phyloP scores from a whole-genome alignment of 306 rosid genomes.

The Lupinus albus region DNA sequence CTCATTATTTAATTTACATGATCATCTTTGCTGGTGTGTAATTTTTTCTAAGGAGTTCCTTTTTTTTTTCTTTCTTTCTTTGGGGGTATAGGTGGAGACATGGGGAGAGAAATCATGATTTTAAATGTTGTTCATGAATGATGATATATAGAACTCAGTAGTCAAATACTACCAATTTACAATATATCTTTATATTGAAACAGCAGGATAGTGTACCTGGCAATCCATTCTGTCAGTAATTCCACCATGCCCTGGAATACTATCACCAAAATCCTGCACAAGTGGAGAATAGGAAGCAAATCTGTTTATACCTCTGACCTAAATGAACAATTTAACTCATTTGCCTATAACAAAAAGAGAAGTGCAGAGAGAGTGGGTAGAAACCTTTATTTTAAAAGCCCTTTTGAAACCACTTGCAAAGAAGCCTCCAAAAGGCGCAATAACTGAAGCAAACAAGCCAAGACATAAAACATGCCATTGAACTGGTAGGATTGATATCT shows the following conservation, averaged over 20 bases:
- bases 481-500: slow-evolving; percentile 73
- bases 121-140: slow-evolving; percentile 17
- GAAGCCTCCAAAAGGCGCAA: slow-evolving; percentile 99
- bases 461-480: slow-evolving; percentile 90
- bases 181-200: slow-evolving; percentile 28
- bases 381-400: slow-evolving; percentile 95
- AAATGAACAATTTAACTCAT: slow-evolving; percentile 9
- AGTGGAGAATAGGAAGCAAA: slow-evolving; percentile 30
- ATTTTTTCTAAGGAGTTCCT: not conserved
- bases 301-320: slow-evolving; percentile 26
- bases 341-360: slow-evolving; percentile 16
- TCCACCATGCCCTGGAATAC: slow-evolving; percentile 99
- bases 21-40: not conserved
- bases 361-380: slow-evolving; percentile 25
- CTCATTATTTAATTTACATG: slow-evolving; percentile 4
- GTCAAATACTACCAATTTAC: not conserved
- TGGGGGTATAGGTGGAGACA: not conserved
- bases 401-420: slow-evolving; percentile 99
- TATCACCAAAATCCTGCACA: slow-evolving; percentile 92
- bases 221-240: slow-evolving; percentile 99
- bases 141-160: not conserved
- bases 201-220: slow-evolving; percentile 62
- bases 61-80: not conserved
- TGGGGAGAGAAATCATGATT: slow-evolving; percentile 21
- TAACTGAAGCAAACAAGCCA: slow-evolving; percentile 92